Conservation (phyloP, 2,329 filamentous ascomycete genomes). For the Aspergillus tubingensis region DNA sequence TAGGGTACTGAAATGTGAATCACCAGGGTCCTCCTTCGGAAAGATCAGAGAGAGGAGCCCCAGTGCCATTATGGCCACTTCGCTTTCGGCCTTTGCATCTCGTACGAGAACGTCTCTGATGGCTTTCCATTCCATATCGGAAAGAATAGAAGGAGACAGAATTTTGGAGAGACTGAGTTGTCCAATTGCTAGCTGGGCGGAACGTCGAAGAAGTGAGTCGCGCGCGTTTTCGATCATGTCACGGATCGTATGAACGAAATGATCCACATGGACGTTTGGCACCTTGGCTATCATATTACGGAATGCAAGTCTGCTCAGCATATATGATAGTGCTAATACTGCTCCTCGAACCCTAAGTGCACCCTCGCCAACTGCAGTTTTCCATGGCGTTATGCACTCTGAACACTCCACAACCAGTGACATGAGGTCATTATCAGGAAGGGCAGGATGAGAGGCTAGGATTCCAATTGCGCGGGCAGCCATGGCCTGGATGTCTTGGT, state of each 20-base stretch:
- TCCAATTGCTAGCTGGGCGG: conserved; percentile 59
- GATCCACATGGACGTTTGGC: conserved; percentile 41
- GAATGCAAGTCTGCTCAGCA: conserved; percentile 59
- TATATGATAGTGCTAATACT: conserved; percentile 60
- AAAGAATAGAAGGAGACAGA: conserved; percentile 41
- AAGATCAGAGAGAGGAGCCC: conserved; percentile 69
- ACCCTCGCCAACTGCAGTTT: conserved; percentile 60
- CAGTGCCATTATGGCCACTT: conserved; percentile 76
- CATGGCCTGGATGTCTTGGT: conserved; percentile 65
- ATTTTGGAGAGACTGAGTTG: conserved; percentile 63
- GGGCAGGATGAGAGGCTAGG: conserved; percentile 64
- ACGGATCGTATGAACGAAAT: conserved; percentile 49
- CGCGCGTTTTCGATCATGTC: conserved; percentile 56
- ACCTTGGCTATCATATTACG: conserved; percentile 42
- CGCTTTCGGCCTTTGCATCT: conserved; percentile 76
- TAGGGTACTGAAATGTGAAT: conserved; percentile 50
- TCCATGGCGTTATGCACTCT: conserved; percentile 53
- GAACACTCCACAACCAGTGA: conserved; percentile 51
- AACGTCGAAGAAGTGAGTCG: conserved; percentile 60
- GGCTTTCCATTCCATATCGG: conserved; percentile 38
- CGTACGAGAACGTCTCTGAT: conserved; percentile 65
- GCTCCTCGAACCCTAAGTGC: conserved; percentile 63
- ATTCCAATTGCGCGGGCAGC: conserved; percentile 75
- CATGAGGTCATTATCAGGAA: conserved; percentile 44
- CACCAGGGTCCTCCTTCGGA: conserved; percentile 36